Conservation (phyloP, 1,284 basidiomycete species). For the Amylostereum chailletii region DNA sequence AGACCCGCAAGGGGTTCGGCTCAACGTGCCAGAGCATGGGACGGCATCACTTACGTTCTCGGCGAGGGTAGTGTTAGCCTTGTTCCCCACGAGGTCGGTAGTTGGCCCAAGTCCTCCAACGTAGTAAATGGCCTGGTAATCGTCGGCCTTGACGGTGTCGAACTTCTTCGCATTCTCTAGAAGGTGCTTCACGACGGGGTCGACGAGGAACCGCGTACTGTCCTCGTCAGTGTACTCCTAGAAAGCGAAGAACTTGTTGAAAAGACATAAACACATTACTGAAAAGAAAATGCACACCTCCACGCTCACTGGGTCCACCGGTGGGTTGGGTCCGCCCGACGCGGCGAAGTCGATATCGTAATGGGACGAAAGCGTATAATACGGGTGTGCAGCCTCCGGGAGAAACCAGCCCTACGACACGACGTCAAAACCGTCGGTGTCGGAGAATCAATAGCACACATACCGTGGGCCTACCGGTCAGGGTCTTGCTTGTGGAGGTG, state of each 20-base stretch:
- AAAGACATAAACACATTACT: not conserved
- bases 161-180: constrained; percentile 49
- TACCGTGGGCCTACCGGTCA: constrained; percentile 45
- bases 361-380: constrained; percentile 48
- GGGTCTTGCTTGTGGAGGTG: constrained; percentile 53
- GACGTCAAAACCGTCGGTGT: not conserved
- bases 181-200: constrained; percentile 41
- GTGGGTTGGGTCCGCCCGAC: constrained; percentile 56
- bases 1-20: not conserved
- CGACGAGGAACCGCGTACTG: constrained; percentile 47
- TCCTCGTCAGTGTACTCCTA: constrained; percentile 45
- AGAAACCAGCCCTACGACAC: constrained; percentile 45
- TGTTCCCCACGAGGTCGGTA: constrained; percentile 47
- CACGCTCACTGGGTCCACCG: constrained; percentile 47
- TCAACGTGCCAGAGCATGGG: not conserved
- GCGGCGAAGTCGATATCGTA: constrained; percentile 52
- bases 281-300: constrained; percentile 23
- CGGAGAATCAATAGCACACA: constrained; percentile 8
- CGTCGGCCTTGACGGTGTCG: constrained; percentile 39
- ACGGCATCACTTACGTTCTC: constrained; percentile 29
- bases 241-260: not conserved
- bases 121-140: constrained; percentile 67
- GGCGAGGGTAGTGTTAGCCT: constrained; percentile 40
- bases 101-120: constrained; percentile 62
- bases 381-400: constrained; percentile 70